phyloP scores from a whole-genome alignment of 257 asterid species.

The Solanum corneliomulleri region DNA sequence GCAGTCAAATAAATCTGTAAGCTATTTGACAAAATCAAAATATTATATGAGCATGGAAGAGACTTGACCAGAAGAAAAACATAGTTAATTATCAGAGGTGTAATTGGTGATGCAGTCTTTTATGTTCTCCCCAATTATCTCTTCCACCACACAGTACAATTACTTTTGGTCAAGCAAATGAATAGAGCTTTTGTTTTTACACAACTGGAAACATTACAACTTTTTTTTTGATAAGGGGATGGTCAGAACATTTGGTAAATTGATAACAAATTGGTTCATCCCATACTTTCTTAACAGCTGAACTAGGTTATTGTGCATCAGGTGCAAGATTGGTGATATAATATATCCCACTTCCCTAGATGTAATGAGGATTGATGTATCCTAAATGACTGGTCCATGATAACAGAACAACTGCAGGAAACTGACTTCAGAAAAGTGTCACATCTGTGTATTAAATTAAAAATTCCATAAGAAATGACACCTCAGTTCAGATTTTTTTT shows the following conservation, averaged over 20 bases:
- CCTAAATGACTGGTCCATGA: neutral
- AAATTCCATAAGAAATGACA: neutral
- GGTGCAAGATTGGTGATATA: neutral
- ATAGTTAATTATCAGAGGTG: neutral
- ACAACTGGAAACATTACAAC: neutral
- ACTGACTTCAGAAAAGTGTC: neutral
- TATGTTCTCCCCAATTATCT: neutral
- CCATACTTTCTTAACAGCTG: neutral
- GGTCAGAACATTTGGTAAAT: neutral
- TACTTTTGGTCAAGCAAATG: neutral
- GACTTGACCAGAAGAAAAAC: neutral
- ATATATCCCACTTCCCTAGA: neutral
- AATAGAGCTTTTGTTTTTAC: neutral
- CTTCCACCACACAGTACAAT: neutral
- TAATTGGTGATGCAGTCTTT: neutral
- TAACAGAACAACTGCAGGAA: neutral
- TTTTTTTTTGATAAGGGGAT: neutral
- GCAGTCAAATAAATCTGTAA: neutral
- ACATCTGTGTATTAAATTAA: neutral
- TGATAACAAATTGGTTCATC: neutral
- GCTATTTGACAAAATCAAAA: neutral
- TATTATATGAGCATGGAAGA: neutral
- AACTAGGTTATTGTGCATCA: neutral
- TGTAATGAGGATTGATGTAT: neutral
- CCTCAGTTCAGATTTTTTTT: neutral